Conservation (phyloP, 768 basidiomycete genomes). For the Russula sp. region DNA sequence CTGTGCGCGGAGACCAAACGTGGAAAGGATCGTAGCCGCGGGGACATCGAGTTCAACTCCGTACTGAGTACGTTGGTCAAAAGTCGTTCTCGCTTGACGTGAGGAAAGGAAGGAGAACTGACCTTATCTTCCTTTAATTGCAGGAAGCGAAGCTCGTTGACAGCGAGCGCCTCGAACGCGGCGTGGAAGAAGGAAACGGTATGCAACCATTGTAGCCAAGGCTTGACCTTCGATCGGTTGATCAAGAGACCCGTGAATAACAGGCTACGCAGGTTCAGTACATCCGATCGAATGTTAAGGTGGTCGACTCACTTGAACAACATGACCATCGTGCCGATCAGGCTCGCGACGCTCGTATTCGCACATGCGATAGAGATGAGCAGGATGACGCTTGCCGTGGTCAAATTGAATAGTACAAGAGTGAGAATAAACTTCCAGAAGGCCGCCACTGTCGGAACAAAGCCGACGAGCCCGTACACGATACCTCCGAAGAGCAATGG, state of each 20-base stretch:
- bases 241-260: conserved; percentile 94
- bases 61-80: conserved; percentile 54
- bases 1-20: conserved; percentile 90
- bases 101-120: conserved; percentile 32
- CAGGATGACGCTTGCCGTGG: conserved; percentile 89
- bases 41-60: conserved; percentile 97
- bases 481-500: conserved; percentile 95
- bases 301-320: conserved; percentile 82
- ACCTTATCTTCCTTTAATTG: conserved; percentile 91
- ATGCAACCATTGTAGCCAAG: conserved; percentile 78
- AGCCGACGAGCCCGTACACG: conserved; percentile 90
- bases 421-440: conserved; percentile 99
- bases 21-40: conserved; percentile 90
- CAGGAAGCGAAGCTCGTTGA: conserved; percentile 93
- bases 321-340: conserved; percentile 96
- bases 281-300: not conserved
- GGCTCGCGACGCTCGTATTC: conserved; percentile 82
- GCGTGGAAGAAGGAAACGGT: conserved; percentile 98
- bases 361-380: conserved; percentile 87
- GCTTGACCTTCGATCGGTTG: conserved; percentile 82
- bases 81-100: not conserved
- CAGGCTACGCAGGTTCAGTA: conserved; percentile 51
- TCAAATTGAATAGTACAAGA: conserved; percentile 93
- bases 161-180: conserved; percentile 95
- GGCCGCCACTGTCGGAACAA: conserved; percentile 81